Evolutionary conservation across 2,329 filamentous ascomycete species (phyloP), one percentile per base, ranked within the genome.

Genomic region (Macrophomina pseudophaseolina): DNA sequence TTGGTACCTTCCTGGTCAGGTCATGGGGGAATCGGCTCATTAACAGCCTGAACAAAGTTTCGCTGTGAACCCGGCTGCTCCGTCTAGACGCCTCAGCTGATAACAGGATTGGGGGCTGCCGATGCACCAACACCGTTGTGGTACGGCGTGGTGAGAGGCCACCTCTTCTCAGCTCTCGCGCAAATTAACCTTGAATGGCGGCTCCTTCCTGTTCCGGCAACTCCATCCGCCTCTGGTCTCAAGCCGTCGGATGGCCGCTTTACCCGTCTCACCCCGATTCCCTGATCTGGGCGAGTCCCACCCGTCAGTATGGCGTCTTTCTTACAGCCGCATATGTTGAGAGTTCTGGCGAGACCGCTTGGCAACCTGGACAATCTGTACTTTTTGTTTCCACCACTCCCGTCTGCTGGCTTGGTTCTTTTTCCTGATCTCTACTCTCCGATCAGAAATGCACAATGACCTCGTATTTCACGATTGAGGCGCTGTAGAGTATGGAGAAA

Each of bases 131-230:
- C 44, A 32, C 58, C 42, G 11, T 11, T 23, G 58, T 62, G 32
- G n/a, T 49, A 49, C 58, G 7, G 42, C 18, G 3, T 14, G 28
- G 40, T 42, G 40, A 12, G 30, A 35, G 51, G 51, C 51, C 56
- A 48, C 56, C 30, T 35, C 32, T 62, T 3, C 44, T 62, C 58
- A 62, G 58, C 44, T 62, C 9, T 38, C 14, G 23, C 11, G 18
- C 40, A 46, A 23, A 59, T 59, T 28, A 58, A 14, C 11, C 30
- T 42, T 59, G 5, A 7, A 11, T 23, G 11, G 8, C 58, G 8
- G 38, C 18, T 49, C 56, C 56, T 60, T 60, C 58, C 58, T 28
- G 11, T 62, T 28, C n/a, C 2, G 56, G 56, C 11, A 49, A n/a
- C 14, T 7, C 2, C 40, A 12, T 48, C 32, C 56, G 40, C 7